phyloP scores from a whole-genome alignment of 163 green algal species.

The Scenedesmus sp. region DNA sequence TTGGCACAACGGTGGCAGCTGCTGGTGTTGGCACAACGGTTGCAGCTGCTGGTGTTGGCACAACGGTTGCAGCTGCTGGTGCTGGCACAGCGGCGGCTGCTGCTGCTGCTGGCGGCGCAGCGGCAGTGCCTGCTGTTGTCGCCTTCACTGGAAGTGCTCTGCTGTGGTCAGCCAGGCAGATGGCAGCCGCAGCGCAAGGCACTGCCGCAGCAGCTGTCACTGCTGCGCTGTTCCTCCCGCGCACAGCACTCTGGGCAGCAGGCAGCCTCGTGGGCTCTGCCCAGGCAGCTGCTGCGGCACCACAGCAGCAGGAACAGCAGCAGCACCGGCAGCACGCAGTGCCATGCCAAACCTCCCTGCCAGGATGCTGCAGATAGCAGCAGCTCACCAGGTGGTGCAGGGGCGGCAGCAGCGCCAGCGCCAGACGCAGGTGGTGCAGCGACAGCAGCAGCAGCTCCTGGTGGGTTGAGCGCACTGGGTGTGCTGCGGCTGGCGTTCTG shows the following conservation, averaged over 20 bases:
- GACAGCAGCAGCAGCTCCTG: not conserved
- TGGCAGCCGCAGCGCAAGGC: slow-evolving; percentile 15
- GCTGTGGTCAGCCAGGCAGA: not conserved
- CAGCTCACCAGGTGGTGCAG: too few species aligned
- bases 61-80: not conserved
- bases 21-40: not conserved
- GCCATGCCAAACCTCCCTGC: not conserved
- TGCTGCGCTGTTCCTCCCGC: not conserved
- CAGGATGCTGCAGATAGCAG: not conserved
- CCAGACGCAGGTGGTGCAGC: not conserved
- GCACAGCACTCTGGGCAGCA: not conserved
- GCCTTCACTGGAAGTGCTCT: not conserved
- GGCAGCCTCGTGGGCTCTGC: not conserved
- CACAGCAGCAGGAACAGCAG: not conserved
- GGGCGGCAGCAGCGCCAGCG: not conserved
- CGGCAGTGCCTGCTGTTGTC: not conserved
- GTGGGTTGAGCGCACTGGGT: not conserved
- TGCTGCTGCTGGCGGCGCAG: not conserved
- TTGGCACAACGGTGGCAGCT: not conserved
- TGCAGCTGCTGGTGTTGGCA: not conserved
- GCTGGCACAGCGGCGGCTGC: too few species aligned
- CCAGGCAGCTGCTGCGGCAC: not conserved
- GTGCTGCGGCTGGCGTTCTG: not conserved
- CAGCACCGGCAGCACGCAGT: not conserved
- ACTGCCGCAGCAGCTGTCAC: not conserved